These are phyloP conservation scores for Immersiella caudata DNA, from an alignment of 495 filamentous ascomycete species.

Conservation along the genomic window DNA sequence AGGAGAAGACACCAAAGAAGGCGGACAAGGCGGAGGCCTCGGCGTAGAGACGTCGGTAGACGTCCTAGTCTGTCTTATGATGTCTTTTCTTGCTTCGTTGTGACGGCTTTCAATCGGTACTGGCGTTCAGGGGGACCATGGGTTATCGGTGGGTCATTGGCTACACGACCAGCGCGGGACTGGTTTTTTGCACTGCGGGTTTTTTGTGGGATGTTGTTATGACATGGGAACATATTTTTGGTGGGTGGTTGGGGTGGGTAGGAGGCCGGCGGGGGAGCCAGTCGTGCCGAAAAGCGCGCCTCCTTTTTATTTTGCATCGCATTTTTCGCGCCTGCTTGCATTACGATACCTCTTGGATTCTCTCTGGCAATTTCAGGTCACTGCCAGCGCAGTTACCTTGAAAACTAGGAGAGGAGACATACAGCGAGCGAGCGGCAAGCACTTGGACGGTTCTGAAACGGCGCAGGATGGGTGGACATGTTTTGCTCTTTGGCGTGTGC, in stretches of 20 bases:
- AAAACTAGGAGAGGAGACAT: neutral
- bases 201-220: constrained; percentile 15
- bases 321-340: constrained; percentile 12
- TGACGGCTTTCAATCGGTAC: constrained; percentile 27
- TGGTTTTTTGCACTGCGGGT: constrained; percentile 5
- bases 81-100: constrained; percentile 25
- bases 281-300: constrained; percentile 7
- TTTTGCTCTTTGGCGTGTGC: neutral
- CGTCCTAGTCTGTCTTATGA: constrained; percentile 30
- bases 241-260: constrained; percentile 8
- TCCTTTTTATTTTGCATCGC: constrained; percentile 16
- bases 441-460: constrained; percentile 5
- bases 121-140: constrained; percentile 30
- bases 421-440: neutral
- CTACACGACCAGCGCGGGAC: constrained; percentile 16
- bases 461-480: constrained; percentile 5
- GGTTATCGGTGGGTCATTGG: constrained; percentile 12
- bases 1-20: constrained; percentile 67
- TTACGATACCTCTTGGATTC: constrained; percentile 9
- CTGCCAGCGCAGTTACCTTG: neutral
- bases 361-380: neutral
- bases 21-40: constrained; percentile 48
- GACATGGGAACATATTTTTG: neutral
- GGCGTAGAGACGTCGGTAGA: constrained; percentile 18
- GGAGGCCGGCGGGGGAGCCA: neutral